Conservation (phyloP, 2,329 filamentous ascomycete species). For the Alternaria hordeiaustralica region DNA sequence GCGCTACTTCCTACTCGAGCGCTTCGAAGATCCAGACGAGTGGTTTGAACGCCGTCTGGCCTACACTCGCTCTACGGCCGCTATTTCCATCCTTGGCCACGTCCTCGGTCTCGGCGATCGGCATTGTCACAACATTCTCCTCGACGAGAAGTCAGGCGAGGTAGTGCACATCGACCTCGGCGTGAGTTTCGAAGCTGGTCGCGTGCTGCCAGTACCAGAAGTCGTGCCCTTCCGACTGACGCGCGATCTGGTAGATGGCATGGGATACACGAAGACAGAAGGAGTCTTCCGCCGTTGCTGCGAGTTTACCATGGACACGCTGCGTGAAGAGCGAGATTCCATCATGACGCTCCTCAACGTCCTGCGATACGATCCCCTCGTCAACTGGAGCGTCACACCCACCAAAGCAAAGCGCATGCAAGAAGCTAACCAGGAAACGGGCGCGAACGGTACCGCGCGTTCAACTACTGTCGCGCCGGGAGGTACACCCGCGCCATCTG, state of each 20-base stretch:
- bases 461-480: slow-evolving; percentile 39
- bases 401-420: slow-evolving; percentile 71
- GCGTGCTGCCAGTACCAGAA: slow-evolving; percentile 93
- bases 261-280: slow-evolving; percentile 94
- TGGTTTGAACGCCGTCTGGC: slow-evolving; percentile 91
- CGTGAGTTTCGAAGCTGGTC: slow-evolving; percentile 94
- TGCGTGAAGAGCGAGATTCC: slow-evolving; percentile 92
- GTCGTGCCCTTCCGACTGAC: slow-evolving; percentile 95
- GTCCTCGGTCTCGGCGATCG: slow-evolving; percentile 91
- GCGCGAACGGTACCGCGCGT: slow-evolving; percentile 40
- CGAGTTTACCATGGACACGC: slow-evolving; percentile 93
- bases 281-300: slow-evolving; percentile 97
- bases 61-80: slow-evolving; percentile 91
- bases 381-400: slow-evolving; percentile 90
- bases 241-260: slow-evolving; percentile 92
- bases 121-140: slow-evolving; percentile 94
- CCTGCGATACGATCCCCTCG: slow-evolving; percentile 94
- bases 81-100: slow-evolving; percentile 93
- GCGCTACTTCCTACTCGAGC: slow-evolving; percentile 96
- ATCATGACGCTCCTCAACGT: slow-evolving; percentile 99
- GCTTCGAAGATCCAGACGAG: slow-evolving; percentile 90
- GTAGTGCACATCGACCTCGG: slow-evolving; percentile 97
- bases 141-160: slow-evolving; percentile 88
- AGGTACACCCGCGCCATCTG: slow-evolving; percentile 39
- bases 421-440: slow-evolving; percentile 63